Conservation (phyloP, 768 basidiomycete species). For the Fomitopsis pulvina region DNA sequence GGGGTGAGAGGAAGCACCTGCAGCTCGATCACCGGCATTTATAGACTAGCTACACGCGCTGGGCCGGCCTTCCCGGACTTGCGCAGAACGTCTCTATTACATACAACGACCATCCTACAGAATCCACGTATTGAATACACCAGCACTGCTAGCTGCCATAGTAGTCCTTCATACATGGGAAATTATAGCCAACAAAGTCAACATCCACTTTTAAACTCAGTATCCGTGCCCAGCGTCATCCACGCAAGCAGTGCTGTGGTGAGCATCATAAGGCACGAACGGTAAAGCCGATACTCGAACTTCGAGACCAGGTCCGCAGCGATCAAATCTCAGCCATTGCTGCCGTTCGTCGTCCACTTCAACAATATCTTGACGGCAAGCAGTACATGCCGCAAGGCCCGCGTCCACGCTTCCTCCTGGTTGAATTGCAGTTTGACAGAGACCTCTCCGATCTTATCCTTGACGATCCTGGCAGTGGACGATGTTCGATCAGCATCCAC, state of each 20-base stretch:
- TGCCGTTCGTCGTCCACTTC: conserved; percentile 80
- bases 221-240: too few species aligned
- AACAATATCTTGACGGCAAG: conserved; percentile 83
- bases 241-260: too few species aligned
- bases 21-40: neutral
- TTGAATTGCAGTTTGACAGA: conserved; percentile 93
- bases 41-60: neutral
- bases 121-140: too few species aligned
- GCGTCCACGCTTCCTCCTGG: conserved; percentile 94
- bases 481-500: neutral
- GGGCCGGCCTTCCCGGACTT: neutral
- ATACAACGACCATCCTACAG: too few species aligned
- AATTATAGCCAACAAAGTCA: too few species aligned
- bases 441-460: conserved; percentile 94
- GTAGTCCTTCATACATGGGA: too few species aligned
- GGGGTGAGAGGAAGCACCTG: neutral
- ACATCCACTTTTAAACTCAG: too few species aligned
- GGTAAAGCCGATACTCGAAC: too few species aligned
- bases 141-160: too few species aligned
- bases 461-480: conserved; percentile 54
- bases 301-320: neutral
- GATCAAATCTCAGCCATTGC: conserved; percentile 44
- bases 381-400: conserved; percentile 85
- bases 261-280: too few species aligned
- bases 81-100: neutral